phyloP scores from a whole-genome alignment of 768 basidiomycete genomes.

The Melanogaster broomeanus region DNA sequence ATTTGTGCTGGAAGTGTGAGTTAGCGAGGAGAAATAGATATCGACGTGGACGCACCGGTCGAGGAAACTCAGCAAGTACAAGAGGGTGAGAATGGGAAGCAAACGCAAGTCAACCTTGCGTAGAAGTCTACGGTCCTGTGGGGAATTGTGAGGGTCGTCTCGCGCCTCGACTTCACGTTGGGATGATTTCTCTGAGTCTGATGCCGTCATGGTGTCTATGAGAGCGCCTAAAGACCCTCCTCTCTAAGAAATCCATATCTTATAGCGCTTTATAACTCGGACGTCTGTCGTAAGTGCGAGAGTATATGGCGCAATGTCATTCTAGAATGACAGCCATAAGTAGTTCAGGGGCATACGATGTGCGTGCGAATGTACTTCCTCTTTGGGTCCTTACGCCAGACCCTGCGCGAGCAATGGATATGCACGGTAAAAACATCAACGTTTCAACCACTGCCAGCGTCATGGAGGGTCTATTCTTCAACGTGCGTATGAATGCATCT shows the following conservation, averaged over 20 bases:
- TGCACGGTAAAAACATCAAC: too few species aligned
- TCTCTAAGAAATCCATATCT: not conserved
- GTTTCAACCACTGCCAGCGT: conserved; percentile 8
- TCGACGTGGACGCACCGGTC: conserved; percentile 30
- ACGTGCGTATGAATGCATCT: conserved; percentile 48
- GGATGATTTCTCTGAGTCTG: conserved; percentile 11
- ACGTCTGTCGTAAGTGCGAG: not conserved
- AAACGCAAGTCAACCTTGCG: conserved; percentile 39
- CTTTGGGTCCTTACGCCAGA: too few species aligned
- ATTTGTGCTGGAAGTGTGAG: conserved; percentile 27
- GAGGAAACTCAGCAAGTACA: conserved; percentile 44
- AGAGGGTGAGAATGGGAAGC: conserved; percentile 40
- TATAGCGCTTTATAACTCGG: not conserved
- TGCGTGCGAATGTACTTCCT: conserved; percentile 22
- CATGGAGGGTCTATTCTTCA: conserved; percentile 92
- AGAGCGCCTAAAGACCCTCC: not conserved
- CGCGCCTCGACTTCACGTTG: conserved; percentile 8
- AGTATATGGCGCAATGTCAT: conserved; percentile 8
- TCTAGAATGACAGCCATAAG: not conserved
- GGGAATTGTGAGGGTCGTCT: not conserved
- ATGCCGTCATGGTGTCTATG: conserved; percentile 5
- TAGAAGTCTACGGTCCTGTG: conserved; percentile 26
- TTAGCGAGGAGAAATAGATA: not conserved
- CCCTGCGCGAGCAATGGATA: too few species aligned
- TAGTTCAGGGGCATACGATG: not conserved